Percentiles rank a stretch among this genome's conserved stretches.
phyloP scores from a whole-genome alignment of 768 basidiomycete genomes.

The Dacryopinax primogenitus region DNA sequence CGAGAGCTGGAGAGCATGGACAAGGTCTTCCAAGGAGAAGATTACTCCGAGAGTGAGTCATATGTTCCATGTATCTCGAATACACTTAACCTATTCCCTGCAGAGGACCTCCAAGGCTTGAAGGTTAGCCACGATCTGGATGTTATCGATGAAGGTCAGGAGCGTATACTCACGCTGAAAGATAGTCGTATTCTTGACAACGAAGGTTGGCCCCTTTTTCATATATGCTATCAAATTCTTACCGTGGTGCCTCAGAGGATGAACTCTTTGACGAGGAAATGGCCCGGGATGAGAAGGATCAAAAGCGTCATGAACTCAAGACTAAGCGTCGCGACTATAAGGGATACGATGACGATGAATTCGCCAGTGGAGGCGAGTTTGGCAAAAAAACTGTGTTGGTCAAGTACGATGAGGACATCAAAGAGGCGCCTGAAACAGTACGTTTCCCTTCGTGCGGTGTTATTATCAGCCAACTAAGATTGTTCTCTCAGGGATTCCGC shows the following conservation, averaged over 20 bases:
- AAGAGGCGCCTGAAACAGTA: slow-evolving; percentile 59
- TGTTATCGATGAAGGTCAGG: slow-evolving; percentile 83
- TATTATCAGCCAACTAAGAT: slow-evolving; percentile 2
- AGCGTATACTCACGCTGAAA: slow-evolving; percentile 90
- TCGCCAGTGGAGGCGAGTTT: slow-evolving; percentile 49
- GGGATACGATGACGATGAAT: slow-evolving; percentile 94
- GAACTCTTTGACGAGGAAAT: slow-evolving; percentile 93
- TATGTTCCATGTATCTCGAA: no score
- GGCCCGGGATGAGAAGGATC: slow-evolving; percentile 71
- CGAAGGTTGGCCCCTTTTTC: slow-evolving; percentile 46
- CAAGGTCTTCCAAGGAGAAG: slow-evolving; percentile 51
- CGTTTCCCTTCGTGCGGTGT: slow-evolving; percentile 21
- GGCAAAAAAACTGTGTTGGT: slow-evolving; percentile 75
- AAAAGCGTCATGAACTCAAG: slow-evolving; percentile 71
- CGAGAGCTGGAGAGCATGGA: slow-evolving; percentile 78
- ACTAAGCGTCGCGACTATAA: slow-evolving; percentile 83
- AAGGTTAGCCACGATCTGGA: slow-evolving; percentile 95
- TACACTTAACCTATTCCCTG: slow-evolving; percentile 3
- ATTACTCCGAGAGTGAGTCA: slow-evolving; percentile 84
- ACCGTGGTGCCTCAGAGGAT: slow-evolving; percentile 52
- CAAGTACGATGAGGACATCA: slow-evolving; percentile 88
- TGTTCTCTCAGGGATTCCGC: slow-evolving; percentile 58
- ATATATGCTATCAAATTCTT: slow-evolving; percentile 4
- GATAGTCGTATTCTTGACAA: slow-evolving; percentile 90
- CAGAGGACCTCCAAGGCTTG: slow-evolving; percentile 82